Evolutionary conservation across 345 rosid genomes (phyloP).

Genomic region (Lagerstroemia speciosa): DNA sequence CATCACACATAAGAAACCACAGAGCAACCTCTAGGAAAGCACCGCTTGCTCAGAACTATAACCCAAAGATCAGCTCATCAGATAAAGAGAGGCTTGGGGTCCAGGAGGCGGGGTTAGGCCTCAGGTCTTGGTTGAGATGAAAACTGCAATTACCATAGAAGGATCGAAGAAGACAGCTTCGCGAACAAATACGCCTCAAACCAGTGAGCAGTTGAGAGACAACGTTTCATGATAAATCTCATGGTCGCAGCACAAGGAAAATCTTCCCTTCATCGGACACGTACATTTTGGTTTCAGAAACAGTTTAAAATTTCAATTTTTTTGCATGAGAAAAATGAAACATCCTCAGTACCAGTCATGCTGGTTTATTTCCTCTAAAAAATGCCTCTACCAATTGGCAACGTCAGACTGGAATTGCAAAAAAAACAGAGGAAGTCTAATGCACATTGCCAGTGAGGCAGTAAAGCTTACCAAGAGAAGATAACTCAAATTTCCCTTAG

Average conservation of each 20-base stretch:
- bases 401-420: conserved; percentile 2
- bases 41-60: no score
- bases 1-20: background rate
- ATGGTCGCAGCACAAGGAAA: background rate
- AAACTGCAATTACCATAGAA: background rate
- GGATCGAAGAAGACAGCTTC: background rate
- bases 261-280: no score
- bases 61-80: background rate
- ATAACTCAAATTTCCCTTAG: conserved; percentile 5
- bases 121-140: background rate
- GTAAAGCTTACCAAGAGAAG: conserved; percentile 2
- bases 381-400: background rate
- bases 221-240: no score
- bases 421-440: conserved; percentile 7
- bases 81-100: background rate
- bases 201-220: background rate
- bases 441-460: background rate
- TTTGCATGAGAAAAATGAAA: background rate
- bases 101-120: background rate
- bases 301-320: background rate
- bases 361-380: conserved; percentile 3
- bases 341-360: background rate
- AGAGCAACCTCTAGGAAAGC: no score
- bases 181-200: background rate
- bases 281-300: background rate